Percentiles rank a stretch among this genome's conserved stretches.
phyloP scores from a whole-genome alignment of 306 rosid species.

The Cucurbita ficifolia region DNA sequence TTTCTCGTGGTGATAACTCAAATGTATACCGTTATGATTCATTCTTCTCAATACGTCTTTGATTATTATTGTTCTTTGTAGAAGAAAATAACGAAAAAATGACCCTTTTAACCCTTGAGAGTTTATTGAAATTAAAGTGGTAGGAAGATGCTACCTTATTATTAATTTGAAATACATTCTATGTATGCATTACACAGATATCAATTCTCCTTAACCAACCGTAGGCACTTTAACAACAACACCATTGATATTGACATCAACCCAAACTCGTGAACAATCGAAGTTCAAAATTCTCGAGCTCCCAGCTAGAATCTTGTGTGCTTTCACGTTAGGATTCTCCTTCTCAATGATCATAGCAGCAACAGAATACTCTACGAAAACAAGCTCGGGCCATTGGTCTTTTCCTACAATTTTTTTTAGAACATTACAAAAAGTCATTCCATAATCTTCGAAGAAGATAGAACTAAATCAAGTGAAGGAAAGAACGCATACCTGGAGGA shows the following conservation, averaged over 20 bases:
- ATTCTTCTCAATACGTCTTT: too few species aligned
- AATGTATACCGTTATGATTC: too few species aligned
- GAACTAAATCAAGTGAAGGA: too few species aligned
- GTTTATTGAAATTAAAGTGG: too few species aligned
- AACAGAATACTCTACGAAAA: fast-evolving
- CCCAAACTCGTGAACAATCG: not conserved
- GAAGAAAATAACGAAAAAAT: too few species aligned
- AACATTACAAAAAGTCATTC: too few species aligned
- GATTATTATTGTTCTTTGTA: too few species aligned
- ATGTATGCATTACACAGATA: not conserved
- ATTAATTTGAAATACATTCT: not conserved
- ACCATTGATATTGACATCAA: not conserved
- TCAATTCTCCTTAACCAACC: not conserved
- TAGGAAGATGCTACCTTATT: too few species aligned
- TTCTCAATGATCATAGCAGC: not conserved
- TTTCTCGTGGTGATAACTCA: too few species aligned
- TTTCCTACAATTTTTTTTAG: not conserved
- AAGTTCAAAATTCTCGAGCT: not conserved
- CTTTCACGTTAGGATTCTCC: not conserved
- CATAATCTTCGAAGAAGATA: too few species aligned
- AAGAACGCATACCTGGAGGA: too few species aligned
- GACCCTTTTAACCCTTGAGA: too few species aligned
- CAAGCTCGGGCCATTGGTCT: not conserved
- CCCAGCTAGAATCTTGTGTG: not conserved
- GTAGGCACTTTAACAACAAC: not conserved